Evolutionary conservation across 208 protist genomes (phyloP).

Genomic region (Perkinsela sp.): DNA sequence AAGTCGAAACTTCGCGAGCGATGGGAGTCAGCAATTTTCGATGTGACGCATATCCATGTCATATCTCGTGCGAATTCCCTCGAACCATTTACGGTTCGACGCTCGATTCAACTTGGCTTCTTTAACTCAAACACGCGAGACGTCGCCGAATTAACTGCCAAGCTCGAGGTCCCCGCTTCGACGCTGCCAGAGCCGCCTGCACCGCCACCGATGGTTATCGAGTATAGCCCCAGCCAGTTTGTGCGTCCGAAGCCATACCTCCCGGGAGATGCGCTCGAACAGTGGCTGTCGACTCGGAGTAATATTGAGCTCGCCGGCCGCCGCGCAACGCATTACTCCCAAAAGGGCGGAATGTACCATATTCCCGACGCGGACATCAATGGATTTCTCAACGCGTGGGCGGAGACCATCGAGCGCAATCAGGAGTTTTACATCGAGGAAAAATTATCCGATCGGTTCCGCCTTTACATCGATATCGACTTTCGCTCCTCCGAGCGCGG

Average conservation of each 20-base stretch:
- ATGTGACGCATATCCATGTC: not conserved
- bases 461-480: not conserved
- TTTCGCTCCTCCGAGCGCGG: not conserved
- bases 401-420: not conserved
- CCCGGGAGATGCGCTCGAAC: not conserved
- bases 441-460: not conserved
- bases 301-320: not conserved
- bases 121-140: not conserved
- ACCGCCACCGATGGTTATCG: not conserved
- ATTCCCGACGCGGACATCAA: not conserved
- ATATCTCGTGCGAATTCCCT: not conserved
- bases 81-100: not conserved
- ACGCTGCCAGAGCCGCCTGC: not conserved
- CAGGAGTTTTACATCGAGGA: not conserved
- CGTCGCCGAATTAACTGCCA: not conserved
- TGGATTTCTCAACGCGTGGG: not conserved
- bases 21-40: not conserved
- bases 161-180: not conserved
- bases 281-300: not conserved
- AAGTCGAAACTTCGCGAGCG: not conserved
- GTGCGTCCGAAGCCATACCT: not conserved
- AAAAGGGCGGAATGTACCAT: constrained; percentile 2
- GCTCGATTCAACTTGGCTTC: not conserved
- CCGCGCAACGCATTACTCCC: not conserved
- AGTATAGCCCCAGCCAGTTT: not conserved